Percentiles rank a stretch among this genome's conserved stretches.
Evolutionary conservation across 805 yeast species (phyloP).

Genomic region (Candida yuanshanica): DNA sequence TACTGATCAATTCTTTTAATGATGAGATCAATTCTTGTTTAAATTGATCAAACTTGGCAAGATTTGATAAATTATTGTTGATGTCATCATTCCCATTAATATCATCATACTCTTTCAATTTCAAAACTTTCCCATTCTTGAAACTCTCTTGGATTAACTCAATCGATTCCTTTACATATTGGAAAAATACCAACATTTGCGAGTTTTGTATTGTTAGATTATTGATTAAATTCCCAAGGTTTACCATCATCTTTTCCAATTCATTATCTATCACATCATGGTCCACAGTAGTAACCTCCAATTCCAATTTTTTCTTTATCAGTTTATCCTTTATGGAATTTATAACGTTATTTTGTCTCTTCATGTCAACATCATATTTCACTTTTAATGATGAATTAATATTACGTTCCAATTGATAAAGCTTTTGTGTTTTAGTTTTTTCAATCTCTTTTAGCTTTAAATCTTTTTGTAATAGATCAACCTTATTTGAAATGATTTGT

Average conservation of each 20-base stretch:
- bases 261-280: constrained; percentile 14
- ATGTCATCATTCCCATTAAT: constrained; percentile 1
- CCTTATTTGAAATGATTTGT: neutral
- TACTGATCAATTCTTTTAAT: constrained; percentile 6
- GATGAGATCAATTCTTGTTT: constrained; percentile 6
- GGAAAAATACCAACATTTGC: constrained; percentile 4
- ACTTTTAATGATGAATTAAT: constrained; percentile 10
- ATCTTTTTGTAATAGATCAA: neutral
- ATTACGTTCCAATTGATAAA: constrained; percentile 3
- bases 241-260: constrained; percentile 15
- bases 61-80: neutral
- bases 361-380: constrained; percentile 19
- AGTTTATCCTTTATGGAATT: constrained; percentile 17
- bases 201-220: constrained; percentile 11
- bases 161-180: constrained; percentile 6
- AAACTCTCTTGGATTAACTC: constrained; percentile 5
- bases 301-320: constrained; percentile 7
- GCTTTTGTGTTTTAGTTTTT: neutral
- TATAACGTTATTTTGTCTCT: constrained; percentile 12
- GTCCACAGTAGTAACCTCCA: neutral
- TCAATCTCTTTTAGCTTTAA: neutral
- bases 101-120: constrained; percentile 5
- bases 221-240: constrained; percentile 14
- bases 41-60: constrained; percentile 2
- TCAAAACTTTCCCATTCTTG: constrained; percentile 2